A percentile compares a stretch with the other conserved stretches of the same genome.
Evolutionary conservation across 2,329 filamentous ascomycete species (phyloP).

Genomic region (Microdochium paspali): DNA sequence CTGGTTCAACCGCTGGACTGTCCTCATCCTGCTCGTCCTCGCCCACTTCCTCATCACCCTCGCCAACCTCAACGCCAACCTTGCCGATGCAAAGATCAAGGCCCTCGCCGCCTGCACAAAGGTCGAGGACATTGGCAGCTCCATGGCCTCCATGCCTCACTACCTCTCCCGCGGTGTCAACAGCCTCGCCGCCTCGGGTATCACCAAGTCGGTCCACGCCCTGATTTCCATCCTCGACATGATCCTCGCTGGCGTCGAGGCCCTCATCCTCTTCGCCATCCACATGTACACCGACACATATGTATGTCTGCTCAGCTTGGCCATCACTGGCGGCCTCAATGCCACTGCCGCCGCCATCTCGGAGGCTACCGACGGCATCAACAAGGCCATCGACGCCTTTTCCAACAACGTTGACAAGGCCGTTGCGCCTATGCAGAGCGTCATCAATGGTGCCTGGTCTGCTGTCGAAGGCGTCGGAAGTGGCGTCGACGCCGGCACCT

Average conservation of each 20-base stretch:
- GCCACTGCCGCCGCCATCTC: conserved; percentile 40
- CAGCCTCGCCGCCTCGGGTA: conserved; percentile 66
- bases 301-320: conserved; percentile 77
- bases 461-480: conserved; percentile 48
- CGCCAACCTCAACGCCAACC: conserved; percentile 60
- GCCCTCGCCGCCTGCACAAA: conserved; percentile 83
- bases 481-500: conserved; percentile 14
- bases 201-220: conserved; percentile 71
- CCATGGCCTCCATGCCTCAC: conserved; percentile 97
- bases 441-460: conserved; percentile 37
- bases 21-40: conserved; percentile 79
- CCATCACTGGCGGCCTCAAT: conserved; percentile 69
- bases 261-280: conserved; percentile 85
- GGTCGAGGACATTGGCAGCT: conserved; percentile 86
- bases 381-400: conserved; percentile 34
- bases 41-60: conserved; percentile 72
- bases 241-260: conserved; percentile 73
- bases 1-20: conserved; percentile 97
- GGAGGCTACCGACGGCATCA: conserved; percentile 34
- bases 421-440: conserved; percentile 45
- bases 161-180: conserved; percentile 89
- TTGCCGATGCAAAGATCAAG: conserved; percentile 67
- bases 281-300: conserved; percentile 88
- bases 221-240: conserved; percentile 73
- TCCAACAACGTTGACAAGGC: conserved; percentile 35